These are phyloP conservation scores for Colletotrichum sansevieriae DNA, from an alignment of 2,329 filamentous ascomycete genomes.

Conservation along the genomic window DNA sequence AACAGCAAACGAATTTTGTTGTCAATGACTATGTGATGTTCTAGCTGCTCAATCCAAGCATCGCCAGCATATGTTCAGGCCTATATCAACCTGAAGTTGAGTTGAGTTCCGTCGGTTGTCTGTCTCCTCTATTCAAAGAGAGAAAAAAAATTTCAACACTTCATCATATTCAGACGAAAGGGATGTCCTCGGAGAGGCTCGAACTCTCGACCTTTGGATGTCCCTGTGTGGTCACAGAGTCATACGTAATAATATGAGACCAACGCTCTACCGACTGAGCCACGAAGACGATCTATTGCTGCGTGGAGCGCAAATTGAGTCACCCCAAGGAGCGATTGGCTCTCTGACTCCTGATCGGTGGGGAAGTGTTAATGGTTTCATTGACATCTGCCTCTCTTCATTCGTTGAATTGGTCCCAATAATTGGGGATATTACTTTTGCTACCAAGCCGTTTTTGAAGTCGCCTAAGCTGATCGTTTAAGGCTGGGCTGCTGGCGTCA, in stretches of 20 bases:
- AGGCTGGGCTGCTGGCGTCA: neutral
- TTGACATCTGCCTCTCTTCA: neutral
- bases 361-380: neutral
- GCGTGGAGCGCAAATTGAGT: accelerated
- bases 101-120: too few relatives aligned
- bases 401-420: neutral
- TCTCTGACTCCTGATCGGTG: neutral
- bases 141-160: neutral
- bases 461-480: neutral
- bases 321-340: neutral
- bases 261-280: slow-evolving; percentile 41
- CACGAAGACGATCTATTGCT: slow-evolving; percentile 26
- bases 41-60: too few relatives aligned
- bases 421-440: too few relatives aligned
- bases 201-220: slow-evolving; percentile 42
- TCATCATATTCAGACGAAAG: neutral
- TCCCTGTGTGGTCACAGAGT: slow-evolving; percentile 15
- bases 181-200: slow-evolving; percentile 36
- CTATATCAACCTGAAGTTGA: too few relatives aligned
- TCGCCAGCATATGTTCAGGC: too few relatives aligned
- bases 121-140: neutral
- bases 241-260: slow-evolving; percentile 38
- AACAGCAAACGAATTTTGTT: too few relatives aligned
- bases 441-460: too few relatives aligned
- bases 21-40: too few relatives aligned